A percentile compares a stretch with the other conserved stretches of the same genome.
Conservation (phyloP, 345 rosid species). For the Toxicodendron radicans region DNA sequence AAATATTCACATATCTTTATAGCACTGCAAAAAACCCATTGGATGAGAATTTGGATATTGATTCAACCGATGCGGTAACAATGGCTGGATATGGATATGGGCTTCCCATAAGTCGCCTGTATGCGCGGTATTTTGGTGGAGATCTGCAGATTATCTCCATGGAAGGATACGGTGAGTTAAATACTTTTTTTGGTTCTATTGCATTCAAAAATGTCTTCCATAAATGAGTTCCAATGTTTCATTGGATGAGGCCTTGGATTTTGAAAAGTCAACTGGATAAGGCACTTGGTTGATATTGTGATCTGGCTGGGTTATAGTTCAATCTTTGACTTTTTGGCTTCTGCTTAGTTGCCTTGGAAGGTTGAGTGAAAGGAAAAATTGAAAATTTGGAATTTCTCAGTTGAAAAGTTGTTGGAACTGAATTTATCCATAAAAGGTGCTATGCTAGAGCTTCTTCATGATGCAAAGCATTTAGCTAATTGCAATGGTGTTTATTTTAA, state of each 20-base stretch:
- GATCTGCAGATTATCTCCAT: slow-evolving; percentile 92
- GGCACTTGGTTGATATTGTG: not conserved
- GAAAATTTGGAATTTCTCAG: not conserved
- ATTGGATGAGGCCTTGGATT: not conserved
- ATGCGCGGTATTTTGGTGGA: slow-evolving; percentile 96
- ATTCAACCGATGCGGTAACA: slow-evolving; percentile 60
- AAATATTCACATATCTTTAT: slow-evolving; percentile 93
- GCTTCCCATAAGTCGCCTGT: slow-evolving; percentile 89
- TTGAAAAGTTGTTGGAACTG: not conserved
- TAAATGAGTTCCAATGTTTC: not conserved
- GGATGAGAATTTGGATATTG: slow-evolving; percentile 62
- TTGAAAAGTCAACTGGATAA: not conserved
- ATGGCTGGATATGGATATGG: slow-evolving; percentile 99
- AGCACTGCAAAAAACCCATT: slow-evolving; percentile 92
- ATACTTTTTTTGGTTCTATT: not conserved
- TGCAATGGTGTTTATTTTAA: not conserved
- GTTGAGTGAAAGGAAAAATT: not conserved
- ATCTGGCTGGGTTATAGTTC: not conserved
- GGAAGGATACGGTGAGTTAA: slow-evolving; percentile 99
- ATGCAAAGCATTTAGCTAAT: not conserved
- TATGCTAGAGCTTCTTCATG: not conserved
- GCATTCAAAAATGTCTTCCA: not conserved
- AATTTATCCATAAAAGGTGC: not conserved
- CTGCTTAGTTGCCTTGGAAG: too few relatives aligned
- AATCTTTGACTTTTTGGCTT: too few relatives aligned